Percentiles rank a stretch among this genome's conserved stretches.
These are phyloP conservation scores for Cornus florida DNA, from an alignment of 148 eudicot species.

Conservation along the genomic window DNA sequence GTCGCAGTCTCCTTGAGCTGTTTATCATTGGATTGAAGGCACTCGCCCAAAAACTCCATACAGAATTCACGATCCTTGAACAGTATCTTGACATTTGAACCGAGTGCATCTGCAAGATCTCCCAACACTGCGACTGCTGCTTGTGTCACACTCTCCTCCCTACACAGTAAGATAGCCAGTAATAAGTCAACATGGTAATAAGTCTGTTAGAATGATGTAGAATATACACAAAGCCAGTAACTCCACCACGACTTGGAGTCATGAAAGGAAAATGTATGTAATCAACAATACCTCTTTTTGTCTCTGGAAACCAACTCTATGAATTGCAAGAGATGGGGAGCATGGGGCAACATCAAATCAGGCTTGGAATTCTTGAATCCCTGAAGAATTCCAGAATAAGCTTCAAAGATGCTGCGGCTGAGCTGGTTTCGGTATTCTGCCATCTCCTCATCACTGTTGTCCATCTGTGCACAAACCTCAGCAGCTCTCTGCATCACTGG, in stretches of 20 bases:
- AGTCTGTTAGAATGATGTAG: no score
- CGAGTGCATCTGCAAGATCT: constrained; percentile 67
- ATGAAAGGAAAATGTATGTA: no score
- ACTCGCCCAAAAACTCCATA: constrained; percentile 45
- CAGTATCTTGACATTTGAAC: constrained; percentile 45
- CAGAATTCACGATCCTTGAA: constrained; percentile 48
- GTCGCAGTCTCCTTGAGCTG: constrained; percentile 62
- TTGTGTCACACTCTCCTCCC: constrained; percentile 61
- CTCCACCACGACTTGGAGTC: no score
- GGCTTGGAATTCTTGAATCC: constrained; percentile 71
- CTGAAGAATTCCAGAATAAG: constrained; percentile 79
- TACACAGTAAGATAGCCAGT: constrained; percentile 19
- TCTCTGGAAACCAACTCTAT: constrained; percentile 24
- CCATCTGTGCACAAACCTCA: constrained; percentile 64
- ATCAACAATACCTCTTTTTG: no score
- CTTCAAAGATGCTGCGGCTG: constrained; percentile 67
- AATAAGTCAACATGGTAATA: no score
- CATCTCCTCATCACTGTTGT: constrained; percentile 58
- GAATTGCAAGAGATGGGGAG: constrained; percentile 66
- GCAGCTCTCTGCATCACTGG: constrained; percentile 76
- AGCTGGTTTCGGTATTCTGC: constrained; percentile 64
- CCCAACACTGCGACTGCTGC: constrained; percentile 67
- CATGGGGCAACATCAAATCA: constrained; percentile 63
- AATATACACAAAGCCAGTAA: no score
- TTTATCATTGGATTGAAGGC: constrained; percentile 52